Percentiles rank a stretch among this genome's conserved stretches.
phyloP scores from a whole-genome alignment of 192 early-diverging fungal species.

The Dispira simplex region DNA sequence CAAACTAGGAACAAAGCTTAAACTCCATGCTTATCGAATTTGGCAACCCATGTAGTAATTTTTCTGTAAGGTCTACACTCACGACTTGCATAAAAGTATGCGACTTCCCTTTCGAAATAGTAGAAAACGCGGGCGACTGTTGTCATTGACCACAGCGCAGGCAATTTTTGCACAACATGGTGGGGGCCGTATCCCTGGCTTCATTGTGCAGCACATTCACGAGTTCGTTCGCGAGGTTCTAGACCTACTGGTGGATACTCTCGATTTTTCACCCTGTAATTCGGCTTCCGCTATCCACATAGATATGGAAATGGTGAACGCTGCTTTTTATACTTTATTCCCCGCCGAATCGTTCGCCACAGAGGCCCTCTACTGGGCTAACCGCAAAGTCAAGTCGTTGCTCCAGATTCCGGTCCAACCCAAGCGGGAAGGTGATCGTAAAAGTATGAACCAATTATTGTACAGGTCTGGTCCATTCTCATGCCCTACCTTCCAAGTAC shows the following conservation, averaged over 20 bases:
- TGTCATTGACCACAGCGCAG: too few species aligned
- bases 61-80: too few species aligned
- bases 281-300: neutral
- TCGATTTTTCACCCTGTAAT: neutral
- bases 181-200: too few species aligned
- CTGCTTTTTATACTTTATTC: neutral
- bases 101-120: too few species aligned
- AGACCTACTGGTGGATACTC: neutral
- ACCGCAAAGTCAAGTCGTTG: neutral
- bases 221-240: neutral
- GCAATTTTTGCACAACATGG: too few species aligned
- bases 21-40: too few species aligned
- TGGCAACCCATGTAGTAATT: too few species aligned
- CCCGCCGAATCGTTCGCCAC: neutral
- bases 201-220: neutral
- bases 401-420: neutral
- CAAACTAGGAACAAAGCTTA: too few species aligned
- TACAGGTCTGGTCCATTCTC: too few species aligned
- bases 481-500: too few species aligned
- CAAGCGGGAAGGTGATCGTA: neutral
- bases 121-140: too few species aligned
- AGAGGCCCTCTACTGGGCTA: neutral
- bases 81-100: too few species aligned
- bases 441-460: neutral
- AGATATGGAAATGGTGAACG: neutral